Evolutionary conservation across 1,284 basidiomycete species (phyloP), one percentile per base, ranked within the genome.

Genomic region (Thelephora terrestris): DNA sequence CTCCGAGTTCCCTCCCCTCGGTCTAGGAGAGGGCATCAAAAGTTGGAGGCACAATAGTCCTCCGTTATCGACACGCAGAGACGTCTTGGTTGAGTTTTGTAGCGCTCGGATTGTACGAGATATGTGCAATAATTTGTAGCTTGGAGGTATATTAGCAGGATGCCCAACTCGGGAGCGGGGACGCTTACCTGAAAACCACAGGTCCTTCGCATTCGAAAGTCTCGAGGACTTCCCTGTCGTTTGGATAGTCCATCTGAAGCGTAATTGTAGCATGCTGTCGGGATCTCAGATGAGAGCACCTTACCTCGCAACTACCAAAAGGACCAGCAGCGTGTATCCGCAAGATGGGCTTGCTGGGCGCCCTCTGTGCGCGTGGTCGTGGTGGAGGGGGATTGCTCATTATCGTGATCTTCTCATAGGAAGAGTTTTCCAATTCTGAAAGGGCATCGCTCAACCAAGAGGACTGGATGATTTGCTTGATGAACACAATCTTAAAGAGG

Each of bases 391-490:
- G 85, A 52, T 81, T 81, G 34, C 83, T 80, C n/a, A 87, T 78
- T 61, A 96, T 81, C 0, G 85, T 87, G 18, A 96, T 71, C 52
- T 81, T 85, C 38, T 88, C 81, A 58, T 85, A 91, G 0, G 86
- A 83, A 7, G 88, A 76, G 29, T 6, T 7, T 54, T 94, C 91
- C 14, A 95, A 72, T 61, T 95, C 92, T 14, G 83, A 81, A n/a
- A 96, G 74, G 0, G 92, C 91, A 54, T 94, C 91, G 43, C 86
- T 81, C 37, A 96, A 80, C 89, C 90, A 93, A 6, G 85, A 90
- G 10, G 91, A 93, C 85, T 89, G 58, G 5, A 20, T 17, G 18
- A 25, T 6, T 6, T 32, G 6, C 12, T 7, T 12, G 34, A 12
- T 20, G 20, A 29, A 50, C 46, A 20, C 10, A 27, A 29, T 16